Base-by-base conservation (phyloP, 208 protist genomes). In the Leishmania amazonensis region DNA sequence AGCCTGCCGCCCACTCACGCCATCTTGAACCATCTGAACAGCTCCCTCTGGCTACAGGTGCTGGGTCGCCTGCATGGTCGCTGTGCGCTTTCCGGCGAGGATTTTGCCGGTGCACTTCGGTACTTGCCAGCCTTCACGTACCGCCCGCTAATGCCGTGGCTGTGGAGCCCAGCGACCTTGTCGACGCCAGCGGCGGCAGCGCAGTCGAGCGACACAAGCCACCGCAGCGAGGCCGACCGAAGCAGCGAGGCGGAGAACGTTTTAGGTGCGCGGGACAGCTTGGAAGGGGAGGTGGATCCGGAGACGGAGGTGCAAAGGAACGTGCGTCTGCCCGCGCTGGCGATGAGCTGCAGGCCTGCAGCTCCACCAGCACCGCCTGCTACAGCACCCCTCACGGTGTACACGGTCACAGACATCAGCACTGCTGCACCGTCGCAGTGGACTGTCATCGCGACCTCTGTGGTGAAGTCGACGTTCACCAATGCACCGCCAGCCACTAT, bases 51-150 rank as follows among this genome's bases (percentile, higher is more conserved):
- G 89, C 77, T 89, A 2, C 81, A 76, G 3, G 77, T 92, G 13
- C 71, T 96, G 70, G 15, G 77, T 31, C 64, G 84, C 28, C 76
- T 96, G 79, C 85, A 89, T 51, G 64, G 62, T 19, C 93, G 93
- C 51, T 84, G 89, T 1, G 84, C 85, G 35, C 76, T 96, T n/a
- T 79, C 78, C 40, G 47, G 64, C 40, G n/a, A 62, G 54, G 88
- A 89, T 65, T 74, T 75, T 68, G 86, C 80, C n/a, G 82, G 89
- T 1, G 85, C 87, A 2, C 73, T 75, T 0, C 88, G 89, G 31
- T 88, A 88, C 81, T 42, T 96, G 19, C 74, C 91, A 5, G 85
- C 89, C 11, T 74, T 88, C 31, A 87, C 89, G 2, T 92, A 86
- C 75, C 81, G 76, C 17, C 78, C 83, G 19, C 72, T 85, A 24